Base-by-base conservation (phyloP, 176 grass and related monocot species). In the Oryza officinalis region DNA sequence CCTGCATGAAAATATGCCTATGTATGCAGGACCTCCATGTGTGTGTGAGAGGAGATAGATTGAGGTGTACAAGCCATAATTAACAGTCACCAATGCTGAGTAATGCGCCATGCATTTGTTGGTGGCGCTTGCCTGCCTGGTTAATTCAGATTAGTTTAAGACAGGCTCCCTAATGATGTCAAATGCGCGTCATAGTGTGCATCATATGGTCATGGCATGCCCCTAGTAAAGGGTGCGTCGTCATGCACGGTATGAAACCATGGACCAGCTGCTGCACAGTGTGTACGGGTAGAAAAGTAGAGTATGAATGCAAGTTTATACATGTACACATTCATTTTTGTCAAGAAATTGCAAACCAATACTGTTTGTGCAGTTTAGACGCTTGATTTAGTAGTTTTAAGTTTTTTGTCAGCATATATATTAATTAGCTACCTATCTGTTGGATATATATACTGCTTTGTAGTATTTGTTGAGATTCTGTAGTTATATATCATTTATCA, bases 171-270 rank as follows among this genome's bases (percentile, higher is more conserved):
- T 84, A 64, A 80, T 75, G 45, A 63, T 80, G 35, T 37, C 57
- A 46, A 52, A 72, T 28, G 71, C 75, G 40, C 38, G 54, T 86
- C 33, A 41, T 25, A 59, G 54, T 7, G 10, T 69, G 32, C 30
- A 54, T 23, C 72, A 31, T 43, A 31, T 43, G 37, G n/a, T 38
- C 38, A 73, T 73, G 52, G 28, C 54, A 65, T 27, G 67, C n/a
- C 12, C 28, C 45, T 50, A 17, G 47, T 18, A 50, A 47, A 50
- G 47, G 14, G 10, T 17, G 47, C 15, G 47, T 46, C 13, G 44
- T 50, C 47, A 50, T 50, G 47, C 47, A 50, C 8, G 30, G 33
- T 84, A 82, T 90, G 83, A 74, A 90, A 71, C 45, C 67, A 68
- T 67, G 25, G 20, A n/a, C 10, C 57, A 61, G 57, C 31, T 43